These are phyloP conservation scores for Rosa hybrid DNA, from an alignment of 331 rosid genomes.

Conservation along the genomic window DNA sequence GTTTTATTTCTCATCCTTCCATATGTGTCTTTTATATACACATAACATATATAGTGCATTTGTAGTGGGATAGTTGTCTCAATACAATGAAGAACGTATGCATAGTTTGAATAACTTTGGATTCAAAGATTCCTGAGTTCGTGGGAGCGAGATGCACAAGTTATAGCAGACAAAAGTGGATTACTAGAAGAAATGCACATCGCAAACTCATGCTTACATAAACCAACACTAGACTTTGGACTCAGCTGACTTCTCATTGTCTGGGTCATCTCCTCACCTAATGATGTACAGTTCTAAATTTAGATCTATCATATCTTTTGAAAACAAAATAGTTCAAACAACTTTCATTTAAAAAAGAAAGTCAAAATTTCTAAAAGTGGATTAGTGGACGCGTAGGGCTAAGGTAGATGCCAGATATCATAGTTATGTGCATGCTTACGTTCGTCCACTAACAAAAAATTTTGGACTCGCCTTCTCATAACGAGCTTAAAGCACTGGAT, in stretches of 20 bases:
- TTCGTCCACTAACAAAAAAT: too few relatives aligned
- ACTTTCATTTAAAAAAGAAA: not conserved
- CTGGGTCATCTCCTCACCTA: not conserved
- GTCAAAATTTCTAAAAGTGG: not conserved
- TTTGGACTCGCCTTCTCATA: too few relatives aligned
- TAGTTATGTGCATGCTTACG: too few relatives aligned
- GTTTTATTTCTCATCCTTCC: not conserved
- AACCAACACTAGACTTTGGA: not conserved
- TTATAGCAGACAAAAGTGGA: not conserved
- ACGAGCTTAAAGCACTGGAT: too few relatives aligned
- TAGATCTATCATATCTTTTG: not conserved
- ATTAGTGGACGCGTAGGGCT: not conserved
- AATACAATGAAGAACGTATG: not conserved
- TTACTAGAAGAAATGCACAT: not conserved
- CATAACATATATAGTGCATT: not conserved
- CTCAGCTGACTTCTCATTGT: not conserved
- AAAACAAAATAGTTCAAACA: not conserved
- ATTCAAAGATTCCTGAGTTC: not conserved
- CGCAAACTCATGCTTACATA: not conserved
- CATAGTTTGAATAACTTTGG: constrained; percentile 3
- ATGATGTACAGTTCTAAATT: not conserved
- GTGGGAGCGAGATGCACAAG: constrained; percentile 8
- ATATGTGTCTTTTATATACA: not conserved
- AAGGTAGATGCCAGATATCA: not conserved
- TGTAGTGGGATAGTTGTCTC: not conserved